Evolutionary conservation across 768 basidiomycete genomes (phyloP).

Genomic region (Fomitopsis serialis): DNA sequence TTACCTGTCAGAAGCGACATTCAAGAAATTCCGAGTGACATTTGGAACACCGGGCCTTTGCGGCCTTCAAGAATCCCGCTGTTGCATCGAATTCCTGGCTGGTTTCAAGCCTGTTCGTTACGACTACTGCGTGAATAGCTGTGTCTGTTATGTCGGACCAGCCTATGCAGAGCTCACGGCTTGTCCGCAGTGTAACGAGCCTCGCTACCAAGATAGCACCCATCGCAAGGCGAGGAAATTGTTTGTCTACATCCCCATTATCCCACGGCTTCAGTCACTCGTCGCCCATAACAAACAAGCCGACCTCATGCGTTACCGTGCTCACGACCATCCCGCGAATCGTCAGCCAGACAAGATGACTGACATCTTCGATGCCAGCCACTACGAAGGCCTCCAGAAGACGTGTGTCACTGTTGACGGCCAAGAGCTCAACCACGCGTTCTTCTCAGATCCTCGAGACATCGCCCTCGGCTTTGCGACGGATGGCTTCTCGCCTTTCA

Average conservation of each 20-base stretch:
- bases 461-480: slow-evolving; percentile 36
- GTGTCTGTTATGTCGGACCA: slow-evolving; percentile 30
- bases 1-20: background rate
- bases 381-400: slow-evolving; percentile 23
- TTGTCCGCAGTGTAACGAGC: slow-evolving; percentile 34
- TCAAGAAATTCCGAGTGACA: background rate
- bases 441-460: slow-evolving; percentile 33
- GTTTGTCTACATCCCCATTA: slow-evolving; percentile 36
- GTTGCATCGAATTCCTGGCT: slow-evolving; percentile 25
- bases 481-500: slow-evolving; percentile 38
- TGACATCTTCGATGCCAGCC: slow-evolving; percentile 31
- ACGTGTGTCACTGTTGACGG: slow-evolving; percentile 24
- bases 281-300: slow-evolving; percentile 18
- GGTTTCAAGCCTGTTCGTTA: slow-evolving; percentile 28
- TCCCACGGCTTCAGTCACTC: slow-evolving; percentile 27
- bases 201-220: slow-evolving; percentile 15
- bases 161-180: slow-evolving; percentile 17
- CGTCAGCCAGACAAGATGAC: slow-evolving; percentile 11
- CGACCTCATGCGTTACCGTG: slow-evolving; percentile 23
- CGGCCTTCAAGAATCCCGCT: background rate
- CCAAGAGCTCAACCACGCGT: slow-evolving; percentile 16
- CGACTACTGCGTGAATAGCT: slow-evolving; percentile 40
- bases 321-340: slow-evolving; percentile 3
- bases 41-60: background rate
- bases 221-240: slow-evolving; percentile 16